Evolutionary conservation across 1,139 yeast species (phyloP).

Genomic region (Nakaseomyces sp.): DNA sequence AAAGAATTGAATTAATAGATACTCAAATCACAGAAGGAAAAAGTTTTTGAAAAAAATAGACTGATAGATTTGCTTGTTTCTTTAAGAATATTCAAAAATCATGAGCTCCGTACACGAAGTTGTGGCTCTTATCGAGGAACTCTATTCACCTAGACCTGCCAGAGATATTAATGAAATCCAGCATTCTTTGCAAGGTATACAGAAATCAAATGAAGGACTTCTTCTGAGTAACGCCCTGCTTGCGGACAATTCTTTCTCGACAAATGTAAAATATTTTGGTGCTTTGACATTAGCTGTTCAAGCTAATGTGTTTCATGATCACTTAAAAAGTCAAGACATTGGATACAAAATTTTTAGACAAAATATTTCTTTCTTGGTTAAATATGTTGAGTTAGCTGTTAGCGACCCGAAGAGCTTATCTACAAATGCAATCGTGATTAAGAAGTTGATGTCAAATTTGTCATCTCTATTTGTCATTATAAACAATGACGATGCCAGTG

Average conservation of each 20-base stretch:
- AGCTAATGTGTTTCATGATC: slow-evolving; percentile 31
- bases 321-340: slow-evolving; percentile 12
- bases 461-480: slow-evolving; percentile 41
- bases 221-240: slow-evolving; percentile 44
- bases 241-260: slow-evolving; percentile 30
- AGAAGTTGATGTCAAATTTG: slow-evolving; percentile 45
- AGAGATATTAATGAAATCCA: slow-evolving; percentile 41
- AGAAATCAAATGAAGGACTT: slow-evolving; percentile 45
- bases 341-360: slow-evolving; percentile 23
- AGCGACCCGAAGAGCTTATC: slow-evolving; percentile 14
- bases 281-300: slow-evolving; percentile 62
- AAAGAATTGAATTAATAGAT: too few relatives aligned
- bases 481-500: slow-evolving; percentile 12
- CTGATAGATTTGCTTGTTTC: not conserved
- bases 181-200: slow-evolving; percentile 44
- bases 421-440: slow-evolving; percentile 32
- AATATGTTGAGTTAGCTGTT: slow-evolving; percentile 5
- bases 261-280: slow-evolving; percentile 59
- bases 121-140: slow-evolving; percentile 24
- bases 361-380: slow-evolving; percentile 24
- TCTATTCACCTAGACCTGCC: slow-evolving; percentile 30
- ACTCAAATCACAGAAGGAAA: too few relatives aligned
- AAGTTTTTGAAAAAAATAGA: too few relatives aligned
- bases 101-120: slow-evolving; percentile 21
- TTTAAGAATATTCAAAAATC: not conserved